Base-by-base conservation (phyloP, 192 early-diverging fungal genomes). In the Dispira simplex region DNA sequence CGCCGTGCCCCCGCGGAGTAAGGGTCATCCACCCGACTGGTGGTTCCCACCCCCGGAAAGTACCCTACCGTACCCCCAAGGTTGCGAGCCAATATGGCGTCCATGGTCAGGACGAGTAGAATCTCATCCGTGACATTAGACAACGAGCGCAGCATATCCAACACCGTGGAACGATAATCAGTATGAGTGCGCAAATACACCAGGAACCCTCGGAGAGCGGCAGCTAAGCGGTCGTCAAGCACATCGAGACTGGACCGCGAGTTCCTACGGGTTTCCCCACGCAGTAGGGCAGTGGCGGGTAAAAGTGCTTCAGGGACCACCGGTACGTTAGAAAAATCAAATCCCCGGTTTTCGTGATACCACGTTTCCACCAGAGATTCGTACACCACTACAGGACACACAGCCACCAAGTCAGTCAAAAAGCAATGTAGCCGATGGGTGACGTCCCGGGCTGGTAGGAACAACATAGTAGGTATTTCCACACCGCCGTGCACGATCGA, bases 31-130 rank as follows among this genome's bases (percentile, higher is more conserved):
- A 23, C 13, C 1, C 55, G 55, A 27, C n/a, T 23, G 25, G 55
- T 27, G 20, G 55, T 14, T 57, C 26, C 55, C n/a, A 57, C 14
- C 20, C 13, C n/a, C n/a, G 25, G n/a, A 16, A 57, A 26, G 13
- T 16, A 20, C 26, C 55, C n/a, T 13, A 57, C 55, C 55, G 55
- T 57, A 26, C 55, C 55, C 55, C 55, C 55, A 14, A 57, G n/a
- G 27, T 16, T 57, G 10, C 55, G 55, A 20, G 55, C 55, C n/a
- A 57, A 27, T 14, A 57, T 10, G 27, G n/a, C 55, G 27, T 57
- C 55, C 55, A 57, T 57, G 10, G 55, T 26, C 21, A 57, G 25
- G 20, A 57, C 26, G 21, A 57, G 25, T 14, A 57, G 13, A 20
- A 14, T 20, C 20, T 57, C 55, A 23, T 20, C 21, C 2, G 55